Evolutionary conservation across 2,329 filamentous ascomycete genomes (phyloP), one percentile per base, ranked within the genome.

Genomic region (Harringtonia aguacate): DNA sequence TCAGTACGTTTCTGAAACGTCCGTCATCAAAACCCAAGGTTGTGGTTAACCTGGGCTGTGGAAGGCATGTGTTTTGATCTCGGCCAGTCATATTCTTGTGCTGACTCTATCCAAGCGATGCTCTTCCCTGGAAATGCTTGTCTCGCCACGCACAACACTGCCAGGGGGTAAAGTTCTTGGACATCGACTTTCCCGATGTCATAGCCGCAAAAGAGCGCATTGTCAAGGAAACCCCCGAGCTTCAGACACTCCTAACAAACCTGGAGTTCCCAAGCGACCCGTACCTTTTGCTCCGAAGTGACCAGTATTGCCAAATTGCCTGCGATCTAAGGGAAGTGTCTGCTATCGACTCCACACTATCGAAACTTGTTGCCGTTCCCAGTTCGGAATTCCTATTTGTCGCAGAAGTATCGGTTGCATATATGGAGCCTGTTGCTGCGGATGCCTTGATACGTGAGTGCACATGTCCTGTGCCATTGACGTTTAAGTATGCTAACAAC

Each of bases 361-460:
- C 70, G 17, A 63, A 63, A 12, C 69, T 82, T 36, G 58, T 86
- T 3, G 66, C 81, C 33, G 58, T 81, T 15, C 58, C 70, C 1
- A 65, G 75, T 8, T 78, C 75, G 46, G 69, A 73, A 3, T 73
- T 95, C 3, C 66, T 95, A 21, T 94, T 92, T 54, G 74, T 88
- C 22, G 88, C 88, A 1, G 90, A 97, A 62, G 88, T 95, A 14
- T 94, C 88, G 4, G 77, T 94, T 34, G 92, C 87, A 1, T 94
- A 94, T 55, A 94, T 95, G 86, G 79, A 87, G 45, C 76, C 78
- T 3, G 60, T 73, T 20, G 79, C 78, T 34, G 80, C 87, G 7
- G 81, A 95, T 64, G 69, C 73, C 15, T 68, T 95, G 9, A 80
- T 95, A 27, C 59, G 37, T 48, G 15, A 29, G 45, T 45, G 13